Evolutionary conservation across 108 stramenopile species (phyloP).

Genomic region (Mayamaea pseudoterrestris): DNA sequence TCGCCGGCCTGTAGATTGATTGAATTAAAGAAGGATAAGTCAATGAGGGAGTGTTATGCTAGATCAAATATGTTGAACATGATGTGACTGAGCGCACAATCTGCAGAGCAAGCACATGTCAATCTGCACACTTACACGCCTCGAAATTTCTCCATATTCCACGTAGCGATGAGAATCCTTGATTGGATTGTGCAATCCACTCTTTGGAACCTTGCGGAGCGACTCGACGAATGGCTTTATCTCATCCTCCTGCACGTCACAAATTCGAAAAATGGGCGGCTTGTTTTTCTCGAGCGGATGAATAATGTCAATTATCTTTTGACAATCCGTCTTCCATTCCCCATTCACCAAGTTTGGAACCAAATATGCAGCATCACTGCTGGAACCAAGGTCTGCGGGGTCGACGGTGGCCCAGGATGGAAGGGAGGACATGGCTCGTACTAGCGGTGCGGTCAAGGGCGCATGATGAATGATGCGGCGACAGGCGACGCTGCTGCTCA

Average conservation of each 20-base stretch:
- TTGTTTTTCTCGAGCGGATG: constrained; percentile 58
- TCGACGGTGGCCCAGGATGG: constrained; percentile 66
- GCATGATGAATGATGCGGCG: no score
- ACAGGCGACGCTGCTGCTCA: no score
- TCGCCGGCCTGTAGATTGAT: constrained; percentile 41
- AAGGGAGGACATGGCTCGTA: no score
- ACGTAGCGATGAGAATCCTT: constrained; percentile 89
- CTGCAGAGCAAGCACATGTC: background rate
- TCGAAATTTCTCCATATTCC: constrained; percentile 73
- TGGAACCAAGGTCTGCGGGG: constrained; percentile 54
- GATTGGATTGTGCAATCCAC: constrained; percentile 75
- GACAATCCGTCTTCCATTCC: constrained; percentile 25
- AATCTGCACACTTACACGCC: constrained; percentile 35
- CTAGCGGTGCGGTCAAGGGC: no score
- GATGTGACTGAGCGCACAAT: background rate
- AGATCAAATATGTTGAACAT: background rate
- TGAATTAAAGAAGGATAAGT: no score
- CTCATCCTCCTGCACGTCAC: constrained; percentile 60
- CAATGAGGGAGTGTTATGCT: background rate
- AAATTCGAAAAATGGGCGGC: constrained; percentile 59
- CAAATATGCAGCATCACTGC: constrained; percentile 22
- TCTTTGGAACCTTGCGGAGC: constrained; percentile 62
- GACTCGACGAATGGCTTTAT: constrained; percentile 70
- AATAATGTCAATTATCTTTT: constrained; percentile 40
- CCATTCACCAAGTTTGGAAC: constrained; percentile 71